phyloP scores from a whole-genome alignment of 208 protist species.

The Leishmania braziliensis region DNA sequence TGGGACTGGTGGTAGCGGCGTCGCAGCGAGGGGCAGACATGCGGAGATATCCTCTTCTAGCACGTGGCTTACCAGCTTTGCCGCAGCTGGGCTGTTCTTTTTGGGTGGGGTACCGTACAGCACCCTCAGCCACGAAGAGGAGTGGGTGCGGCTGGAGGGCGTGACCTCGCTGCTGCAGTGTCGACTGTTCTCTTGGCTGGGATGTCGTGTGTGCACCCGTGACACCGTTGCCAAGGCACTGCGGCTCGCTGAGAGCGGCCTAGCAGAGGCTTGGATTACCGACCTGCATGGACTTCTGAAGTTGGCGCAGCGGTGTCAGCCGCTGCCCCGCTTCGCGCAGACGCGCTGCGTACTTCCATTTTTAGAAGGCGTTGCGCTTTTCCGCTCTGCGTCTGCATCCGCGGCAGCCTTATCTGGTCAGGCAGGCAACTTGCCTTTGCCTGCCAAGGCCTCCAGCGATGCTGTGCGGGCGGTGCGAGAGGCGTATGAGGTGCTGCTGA shows the following conservation, averaged over 20 bases:
- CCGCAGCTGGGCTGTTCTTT: slow-evolving; percentile 58
- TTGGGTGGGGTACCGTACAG: slow-evolving; percentile 50
- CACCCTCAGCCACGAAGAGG: slow-evolving; percentile 32
- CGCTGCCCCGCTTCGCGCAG: slow-evolving; percentile 49
- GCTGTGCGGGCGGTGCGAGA: slow-evolving; percentile 45
- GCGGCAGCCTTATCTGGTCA: neutral
- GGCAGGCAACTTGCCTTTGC: neutral
- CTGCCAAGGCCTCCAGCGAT: neutral
- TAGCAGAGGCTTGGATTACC: slow-evolving; percentile 36
- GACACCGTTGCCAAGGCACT: slow-evolving; percentile 20
- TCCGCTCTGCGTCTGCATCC: slow-evolving; percentile 6
- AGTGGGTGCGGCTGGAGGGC: slow-evolving; percentile 62
- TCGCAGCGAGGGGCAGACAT: neutral
- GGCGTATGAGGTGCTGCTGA: slow-evolving; percentile 59
- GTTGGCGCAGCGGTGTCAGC: slow-evolving; percentile 47
- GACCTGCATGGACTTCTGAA: slow-evolving; percentile 39
- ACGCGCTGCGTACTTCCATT: slow-evolving; percentile 55
- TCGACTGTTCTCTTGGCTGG: slow-evolving; percentile 45
- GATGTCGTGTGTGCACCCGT: slow-evolving; percentile 28
- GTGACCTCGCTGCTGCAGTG: slow-evolving; percentile 60
- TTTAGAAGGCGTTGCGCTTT: slow-evolving; percentile 58
- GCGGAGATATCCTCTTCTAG: neutral
- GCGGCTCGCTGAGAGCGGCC: neutral
- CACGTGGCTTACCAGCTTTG: slow-evolving; percentile 40
- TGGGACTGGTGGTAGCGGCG: neutral